Percentiles rank a stretch among this genome's conserved stretches.
Evolutionary conservation across 306 rosid genomes (phyloP).

Genomic region (Pterocarpus santalinus): DNA sequence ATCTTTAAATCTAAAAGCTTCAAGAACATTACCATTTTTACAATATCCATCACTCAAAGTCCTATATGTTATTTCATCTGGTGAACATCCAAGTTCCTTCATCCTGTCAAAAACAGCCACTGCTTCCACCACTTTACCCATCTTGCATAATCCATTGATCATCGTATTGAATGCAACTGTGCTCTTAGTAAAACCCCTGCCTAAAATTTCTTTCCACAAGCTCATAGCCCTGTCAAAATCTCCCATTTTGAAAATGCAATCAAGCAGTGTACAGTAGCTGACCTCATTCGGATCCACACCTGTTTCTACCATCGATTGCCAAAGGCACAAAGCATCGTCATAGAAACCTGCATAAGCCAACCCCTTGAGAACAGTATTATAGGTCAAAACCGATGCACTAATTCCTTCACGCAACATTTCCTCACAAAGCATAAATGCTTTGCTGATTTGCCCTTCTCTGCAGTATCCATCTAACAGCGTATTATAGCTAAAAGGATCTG

Average conservation of each 20-base stretch:
- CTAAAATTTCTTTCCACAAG: constrained; percentile 76
- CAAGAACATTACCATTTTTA: constrained; percentile 64
- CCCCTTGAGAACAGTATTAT: constrained; percentile 79
- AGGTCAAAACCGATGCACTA: constrained; percentile 67
- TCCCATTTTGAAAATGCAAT: constrained; percentile 74
- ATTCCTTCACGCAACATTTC: constrained; percentile 70
- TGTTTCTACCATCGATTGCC: constrained; percentile 68
- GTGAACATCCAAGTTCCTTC: constrained; percentile 78
- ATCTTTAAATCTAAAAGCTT: constrained; percentile 76
- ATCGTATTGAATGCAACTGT: constrained; percentile 69
- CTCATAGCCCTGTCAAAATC: constrained; percentile 59
- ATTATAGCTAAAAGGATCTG: constrained; percentile 58
- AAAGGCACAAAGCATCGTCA: constrained; percentile 67
- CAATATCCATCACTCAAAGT: constrained; percentile 79
- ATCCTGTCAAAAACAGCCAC: constrained; percentile 67
- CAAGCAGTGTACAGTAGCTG: constrained; percentile 79
- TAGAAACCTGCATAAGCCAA: constrained; percentile 57
- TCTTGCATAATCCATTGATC: constrained; percentile 83
- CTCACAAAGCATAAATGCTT: constrained; percentile 62
- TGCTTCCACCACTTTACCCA: constrained; percentile 78
- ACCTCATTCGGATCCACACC: constrained; percentile 74
- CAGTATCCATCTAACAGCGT: constrained; percentile 57
- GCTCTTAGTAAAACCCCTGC: constrained; percentile 66
- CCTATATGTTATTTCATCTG: constrained; percentile 78
- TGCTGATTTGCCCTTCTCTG: constrained; percentile 49